A percentile compares a stretch with the other conserved stretches of the same genome.
Evolutionary conservation across 163 green algal species (phyloP).

Genomic region (Volvox carteri): DNA sequence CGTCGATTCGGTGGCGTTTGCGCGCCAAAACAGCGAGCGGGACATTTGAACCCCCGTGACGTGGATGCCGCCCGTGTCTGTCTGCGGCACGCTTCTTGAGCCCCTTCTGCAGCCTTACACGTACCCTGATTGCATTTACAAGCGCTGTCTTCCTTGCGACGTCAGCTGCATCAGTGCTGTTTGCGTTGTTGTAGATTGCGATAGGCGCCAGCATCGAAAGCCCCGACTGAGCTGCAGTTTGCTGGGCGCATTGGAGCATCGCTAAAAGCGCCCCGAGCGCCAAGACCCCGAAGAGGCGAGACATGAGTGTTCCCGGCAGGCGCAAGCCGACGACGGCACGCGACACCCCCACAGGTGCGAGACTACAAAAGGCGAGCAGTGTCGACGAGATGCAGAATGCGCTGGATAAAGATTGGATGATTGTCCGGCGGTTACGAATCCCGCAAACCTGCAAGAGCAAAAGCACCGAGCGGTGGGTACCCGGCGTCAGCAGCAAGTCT

Average conservation of each 20-base stretch:
- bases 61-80: too few relatives aligned
- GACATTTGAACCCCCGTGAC: too few relatives aligned
- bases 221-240: background rate
- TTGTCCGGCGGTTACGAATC: background rate
- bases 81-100: too few relatives aligned
- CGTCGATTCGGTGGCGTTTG: too few relatives aligned
- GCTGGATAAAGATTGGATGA: background rate
- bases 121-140: background rate
- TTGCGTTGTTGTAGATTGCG: background rate
- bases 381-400: background rate
- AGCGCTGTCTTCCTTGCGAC: background rate
- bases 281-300: background rate
- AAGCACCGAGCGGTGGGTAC: background rate
- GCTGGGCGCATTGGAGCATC: background rate
- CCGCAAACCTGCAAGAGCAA: background rate
- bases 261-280: background rate
- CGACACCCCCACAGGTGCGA: background rate
- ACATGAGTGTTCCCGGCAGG: background rate
- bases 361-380: background rate
- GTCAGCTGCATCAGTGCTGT: background rate
- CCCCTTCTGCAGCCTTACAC: too few relatives aligned
- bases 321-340: background rate
- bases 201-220: background rate
- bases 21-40: too few relatives aligned
- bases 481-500: constrained; percentile 2